phyloP scores from a whole-genome alignment of 331 rosid species.

The Ulmus americana region DNA sequence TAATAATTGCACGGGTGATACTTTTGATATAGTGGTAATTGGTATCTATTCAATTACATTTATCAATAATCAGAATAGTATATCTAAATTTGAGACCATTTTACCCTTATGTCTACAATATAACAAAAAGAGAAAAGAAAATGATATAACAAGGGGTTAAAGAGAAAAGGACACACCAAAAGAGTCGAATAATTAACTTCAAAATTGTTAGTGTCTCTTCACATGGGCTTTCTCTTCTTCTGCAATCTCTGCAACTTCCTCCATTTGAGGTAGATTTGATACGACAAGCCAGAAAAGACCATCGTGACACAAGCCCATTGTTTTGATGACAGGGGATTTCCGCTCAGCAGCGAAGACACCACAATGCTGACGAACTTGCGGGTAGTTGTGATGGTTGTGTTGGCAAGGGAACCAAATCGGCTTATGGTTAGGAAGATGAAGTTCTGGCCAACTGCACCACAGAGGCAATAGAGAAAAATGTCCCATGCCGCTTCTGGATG shows the following conservation, averaged over 20 bases:
- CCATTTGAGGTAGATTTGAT: conserved; percentile 92
- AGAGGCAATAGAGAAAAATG: conserved; percentile 73
- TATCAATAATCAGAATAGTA: conserved; percentile 27
- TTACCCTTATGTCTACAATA: conserved; percentile 23
- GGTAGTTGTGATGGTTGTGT: conserved; percentile 91
- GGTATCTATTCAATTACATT: conserved; percentile 38
- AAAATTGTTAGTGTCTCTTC: conserved; percentile 38
- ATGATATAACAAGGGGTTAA: background rate
- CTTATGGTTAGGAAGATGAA: conserved; percentile 90
- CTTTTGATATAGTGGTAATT: no score
- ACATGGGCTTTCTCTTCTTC: conserved; percentile 70
- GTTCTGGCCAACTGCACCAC: conserved; percentile 99
- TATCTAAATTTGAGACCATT: conserved; percentile 29
- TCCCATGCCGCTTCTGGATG: conserved; percentile 99
- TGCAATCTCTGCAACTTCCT: conserved; percentile 68
- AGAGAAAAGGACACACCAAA: conserved; percentile 2
- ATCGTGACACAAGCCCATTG: conserved; percentile 85
- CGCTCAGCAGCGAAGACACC: conserved; percentile 78
- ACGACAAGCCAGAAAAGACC: conserved; percentile 93
- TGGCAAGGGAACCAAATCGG: conserved; percentile 80
- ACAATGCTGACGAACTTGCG: conserved; percentile 95
- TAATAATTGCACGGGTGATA: background rate
- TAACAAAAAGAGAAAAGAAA: conserved; percentile 8
- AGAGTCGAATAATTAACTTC: conserved; percentile 5
- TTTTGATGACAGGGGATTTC: conserved; percentile 77